Evolutionary conservation across 441 rosid species (phyloP), one percentile per base, ranked within the genome.

Genomic region (Geranium incanum): DNA sequence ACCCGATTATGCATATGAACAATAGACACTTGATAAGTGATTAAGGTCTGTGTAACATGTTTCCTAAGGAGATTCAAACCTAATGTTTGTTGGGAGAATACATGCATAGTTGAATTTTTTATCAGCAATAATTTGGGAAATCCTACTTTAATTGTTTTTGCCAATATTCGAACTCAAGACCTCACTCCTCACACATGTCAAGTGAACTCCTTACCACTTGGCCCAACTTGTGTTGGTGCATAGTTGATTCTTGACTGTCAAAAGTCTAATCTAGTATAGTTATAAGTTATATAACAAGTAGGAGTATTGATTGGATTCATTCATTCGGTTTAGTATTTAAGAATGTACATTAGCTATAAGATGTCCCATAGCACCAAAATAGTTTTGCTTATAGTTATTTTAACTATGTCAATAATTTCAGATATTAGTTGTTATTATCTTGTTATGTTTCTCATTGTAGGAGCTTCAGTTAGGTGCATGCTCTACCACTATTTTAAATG

Each of bases 401-500:
- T 0, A 18, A 7, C 21, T 33, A 4, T 60, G 15, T 16, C 8
- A 11, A 33, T 60, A 19, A 16, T 59, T 59, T 18, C 38, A 18
- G 63, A 62, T 7, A 21, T 67, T 62, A 62, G 23, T 52, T 16
- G 39, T 6, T 9, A n/a, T 6, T 1, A 12, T 36, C n/a, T 18
- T 41, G 19, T 33, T 45, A 19, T 60, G 38, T 33, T 63, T 69
- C 43, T 33, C 38, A 9, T 36, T 50, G 55, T 41, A 65, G 68
- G 38, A 60, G 62, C 55, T 55, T 62, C 52, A 67, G 16, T 60
- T 43, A 8, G 37, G 19, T 70, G 52, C 72, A 16, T 55, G 36
- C 65, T 60, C 13, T 18, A 33, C 19, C 38, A 69, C n/a, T 69
- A 67, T 23, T 36, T 21, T n/a, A n/a, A 63, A 62, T 71, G 33